Evolutionary conservation across 2,329 filamentous ascomycete species (phyloP).

Genomic region (Neoarthrinium moseri): DNA sequence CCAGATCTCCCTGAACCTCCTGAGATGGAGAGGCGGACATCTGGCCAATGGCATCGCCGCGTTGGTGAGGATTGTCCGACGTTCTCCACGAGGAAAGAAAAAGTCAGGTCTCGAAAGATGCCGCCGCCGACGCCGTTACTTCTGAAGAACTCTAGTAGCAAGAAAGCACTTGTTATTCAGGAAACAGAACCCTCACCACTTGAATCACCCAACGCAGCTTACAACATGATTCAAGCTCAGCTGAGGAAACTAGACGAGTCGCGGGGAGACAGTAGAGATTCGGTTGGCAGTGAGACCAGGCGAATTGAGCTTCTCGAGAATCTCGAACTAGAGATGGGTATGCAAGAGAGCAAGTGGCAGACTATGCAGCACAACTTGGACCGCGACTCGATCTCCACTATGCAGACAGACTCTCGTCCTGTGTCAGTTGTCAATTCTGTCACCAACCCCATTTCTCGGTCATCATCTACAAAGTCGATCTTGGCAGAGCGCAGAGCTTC

Average conservation of each 20-base stretch:
- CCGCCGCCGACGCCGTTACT: constrained; percentile 56
- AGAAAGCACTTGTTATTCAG: constrained; percentile 42
- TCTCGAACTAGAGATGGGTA: constrained; percentile 61
- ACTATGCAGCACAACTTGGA: constrained; percentile 52
- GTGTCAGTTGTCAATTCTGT: constrained; percentile 20
- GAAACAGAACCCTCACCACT: constrained; percentile 50
- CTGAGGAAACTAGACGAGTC: constrained; percentile 47
- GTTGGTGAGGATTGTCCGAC: constrained; percentile 58
- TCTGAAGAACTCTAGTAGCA: constrained; percentile 40
- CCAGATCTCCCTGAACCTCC: constrained; percentile 14
- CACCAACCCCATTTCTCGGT: constrained; percentile 10
- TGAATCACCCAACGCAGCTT: constrained; percentile 49
- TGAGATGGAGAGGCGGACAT: constrained; percentile 11
- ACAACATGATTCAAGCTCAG: constrained; percentile 51
- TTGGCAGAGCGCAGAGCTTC: constrained; percentile 37
- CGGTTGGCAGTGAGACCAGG: constrained; percentile 36
- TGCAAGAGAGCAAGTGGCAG: constrained; percentile 60
- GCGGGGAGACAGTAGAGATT: constrained; percentile 30
- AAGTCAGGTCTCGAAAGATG: constrained; percentile 46
- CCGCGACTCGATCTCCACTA: constrained; percentile 49
- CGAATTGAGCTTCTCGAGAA: constrained; percentile 53
- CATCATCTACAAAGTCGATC: constrained; percentile 29
- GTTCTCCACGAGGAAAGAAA: constrained; percentile 54
- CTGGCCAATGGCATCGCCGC: constrained; percentile 50
- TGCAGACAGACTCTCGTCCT: constrained; percentile 36